Evolutionary conservation across 441 rosid species (phyloP), one percentile per base, ranked within the genome.

Genomic region (Adansonia gregorii): DNA sequence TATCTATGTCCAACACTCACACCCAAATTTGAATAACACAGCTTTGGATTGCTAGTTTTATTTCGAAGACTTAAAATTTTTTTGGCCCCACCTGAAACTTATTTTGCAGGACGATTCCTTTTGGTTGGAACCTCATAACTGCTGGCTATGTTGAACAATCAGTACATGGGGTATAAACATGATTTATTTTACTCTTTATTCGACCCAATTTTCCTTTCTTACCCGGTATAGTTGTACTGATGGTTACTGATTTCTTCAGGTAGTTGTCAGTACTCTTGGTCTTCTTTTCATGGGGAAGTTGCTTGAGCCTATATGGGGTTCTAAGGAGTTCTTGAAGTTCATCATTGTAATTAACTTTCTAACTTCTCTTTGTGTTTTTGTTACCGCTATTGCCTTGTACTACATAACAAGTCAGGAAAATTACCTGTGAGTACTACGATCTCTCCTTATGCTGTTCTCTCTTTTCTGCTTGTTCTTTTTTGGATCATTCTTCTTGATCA

Each of bases 281-380:
- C 27, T 24, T 24, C 97, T 94, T 78, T 82, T 89, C 77, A 86
- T 92, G 93, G 98, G 99, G 77, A 94, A 90, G 88, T 85, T 95
- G 78, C 91, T 95, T 64, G 98, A 93, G 79, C 98, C 97, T 39
- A 87, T 95, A 3, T 92, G 98, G 99, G 99, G 99, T 82, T 85
- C 98, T 67, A 91, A 85, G 87, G 98, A 93, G 85, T 92, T 95
- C 83, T 87, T 93, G 85, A 92, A 92, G 91, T 95, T 95, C 88
- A 87, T 92, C 76, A 89, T 94, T 81, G 72, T 94, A 8, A 90
- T 92, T 67, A 94, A 95, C 92, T 79, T 94, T 67, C 87, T 92
- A 45, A 88, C 94, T 8, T 95, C 93, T 45, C 78, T 94, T 22
- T 91, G 95, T 52, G 92, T 92, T 81, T 95, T 95, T 63, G 77